Evolutionary conservation across 352 stramenopile genomes (phyloP).

Genomic region (Phytophthora sansomeana): DNA sequence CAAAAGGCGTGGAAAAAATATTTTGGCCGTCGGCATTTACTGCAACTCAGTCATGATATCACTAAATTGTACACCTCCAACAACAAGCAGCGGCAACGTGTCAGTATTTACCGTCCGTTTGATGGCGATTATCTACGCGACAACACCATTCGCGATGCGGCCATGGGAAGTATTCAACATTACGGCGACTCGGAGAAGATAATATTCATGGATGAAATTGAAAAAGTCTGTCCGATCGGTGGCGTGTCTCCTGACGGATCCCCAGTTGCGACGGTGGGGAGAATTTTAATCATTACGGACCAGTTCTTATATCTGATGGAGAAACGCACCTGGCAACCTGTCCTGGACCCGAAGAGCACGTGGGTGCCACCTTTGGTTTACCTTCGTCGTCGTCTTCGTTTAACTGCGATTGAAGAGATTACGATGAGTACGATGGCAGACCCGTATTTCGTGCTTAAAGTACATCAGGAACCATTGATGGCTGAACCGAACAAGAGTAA

Average conservation of each 20-base stretch:
- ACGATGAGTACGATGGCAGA: slow-evolving; percentile 86
- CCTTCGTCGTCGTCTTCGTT: slow-evolving; percentile 67
- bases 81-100: slow-evolving; percentile 83
- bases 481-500: slow-evolving; percentile 79
- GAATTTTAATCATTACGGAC: slow-evolving; percentile 77
- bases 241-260: slow-evolving; percentile 33
- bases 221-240: slow-evolving; percentile 60
- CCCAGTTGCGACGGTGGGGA: slow-evolving; percentile 48
- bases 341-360: slow-evolving; percentile 60
- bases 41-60: slow-evolving; percentile 87
- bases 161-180: slow-evolving; percentile 76
- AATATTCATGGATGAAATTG: slow-evolving; percentile 80
- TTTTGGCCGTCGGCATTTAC: slow-evolving; percentile 77
- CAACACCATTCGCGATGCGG: slow-evolving; percentile 62
- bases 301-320: slow-evolving; percentile 86
- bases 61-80: slow-evolving; percentile 86
- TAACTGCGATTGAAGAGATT: slow-evolving; percentile 78
- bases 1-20: slow-evolving; percentile 88
- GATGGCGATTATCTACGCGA: slow-evolving; percentile 85
- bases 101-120: slow-evolving; percentile 90
- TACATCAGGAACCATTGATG: slow-evolving; percentile 63
- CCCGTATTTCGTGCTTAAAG: slow-evolving; percentile 76
- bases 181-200: slow-evolving; percentile 85
- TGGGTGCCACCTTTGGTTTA: slow-evolving; percentile 74
- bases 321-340: slow-evolving; percentile 64